Evolutionary conservation across 441 rosid species (phyloP).

Genomic region (Viola pubescens): DNA sequence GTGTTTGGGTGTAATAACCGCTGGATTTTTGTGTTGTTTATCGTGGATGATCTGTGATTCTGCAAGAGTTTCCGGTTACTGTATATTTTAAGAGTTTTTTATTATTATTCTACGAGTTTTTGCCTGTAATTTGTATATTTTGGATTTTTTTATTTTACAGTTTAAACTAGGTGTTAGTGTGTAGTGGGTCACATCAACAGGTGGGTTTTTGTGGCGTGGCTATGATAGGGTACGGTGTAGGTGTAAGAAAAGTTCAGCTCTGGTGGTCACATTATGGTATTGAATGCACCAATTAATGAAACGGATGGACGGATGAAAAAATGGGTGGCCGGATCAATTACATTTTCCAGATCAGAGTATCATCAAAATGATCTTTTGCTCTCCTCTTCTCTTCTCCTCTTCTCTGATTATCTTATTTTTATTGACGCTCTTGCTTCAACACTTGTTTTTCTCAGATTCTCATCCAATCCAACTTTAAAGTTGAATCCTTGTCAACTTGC

Average conservation of each 20-base stretch:
- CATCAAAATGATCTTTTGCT: background rate
- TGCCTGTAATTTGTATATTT: constrained; percentile 10
- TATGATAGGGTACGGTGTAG: constrained; percentile 37
- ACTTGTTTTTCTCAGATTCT: background rate
- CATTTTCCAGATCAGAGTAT: constrained; percentile 7
- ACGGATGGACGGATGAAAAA: constrained; percentile 12
- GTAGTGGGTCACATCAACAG: constrained; percentile 96
- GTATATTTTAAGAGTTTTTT: background rate
- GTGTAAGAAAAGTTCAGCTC: constrained; percentile 36
- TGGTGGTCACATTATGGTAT: constrained; percentile 45
- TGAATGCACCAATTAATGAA: too few relatives aligned
- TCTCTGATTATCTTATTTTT: background rate
- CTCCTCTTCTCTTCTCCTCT: background rate
- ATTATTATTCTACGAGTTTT: constrained; percentile 1
- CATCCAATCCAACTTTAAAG: background rate
- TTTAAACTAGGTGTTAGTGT: constrained; percentile 59
- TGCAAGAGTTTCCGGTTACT: background rate
- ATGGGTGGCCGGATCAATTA: too few relatives aligned
- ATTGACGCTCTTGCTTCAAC: too few relatives aligned
- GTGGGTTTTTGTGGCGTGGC: constrained; percentile 33
- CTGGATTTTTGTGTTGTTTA: constrained; percentile 32
- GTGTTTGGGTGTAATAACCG: constrained; percentile 15
- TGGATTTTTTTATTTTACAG: constrained; percentile 26
- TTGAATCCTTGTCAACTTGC: too few relatives aligned
- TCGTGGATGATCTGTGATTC: constrained; percentile 1